Evolutionary conservation across 768 basidiomycete genomes (phyloP), one percentile per base, ranked within the genome.

Genomic region (Boletus sp.): DNA sequence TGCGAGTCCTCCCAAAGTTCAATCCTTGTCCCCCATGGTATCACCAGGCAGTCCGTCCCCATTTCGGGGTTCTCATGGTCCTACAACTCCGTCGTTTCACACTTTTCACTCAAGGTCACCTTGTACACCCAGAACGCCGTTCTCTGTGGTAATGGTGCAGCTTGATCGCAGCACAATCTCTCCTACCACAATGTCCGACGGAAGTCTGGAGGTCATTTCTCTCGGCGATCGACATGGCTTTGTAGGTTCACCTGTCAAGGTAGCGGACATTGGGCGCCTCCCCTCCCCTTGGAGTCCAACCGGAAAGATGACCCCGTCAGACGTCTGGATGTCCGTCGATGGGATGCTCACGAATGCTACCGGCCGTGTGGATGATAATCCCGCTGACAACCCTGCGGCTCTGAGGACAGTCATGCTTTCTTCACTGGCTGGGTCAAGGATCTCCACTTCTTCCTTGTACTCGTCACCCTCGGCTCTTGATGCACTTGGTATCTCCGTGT

Each of bases 281-380:
- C 61, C 65, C 14, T 71, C 68, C 3, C 68, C 70, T 5, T 71
- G 68, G 68, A 69, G 68, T 17, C 70, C 68, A 5, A 6, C 45
- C 19, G 65, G 59, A 48, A 56, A 40, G 19, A 3, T 15, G 1
- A 17, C 57, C 2, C 23, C 54, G 5, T 15, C 40, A 9, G 42
- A 64, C 17, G 52, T 71, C 1, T 71, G 68, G 67, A 49, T 70
- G 45, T 57, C 68, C 47, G 47, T 54, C 10, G 51, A 65, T 7
- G 68, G 68, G 2, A 2, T 53, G 8, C 51, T 71, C 48, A 27
- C 30, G 39, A 57, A 54, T 6, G 60, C 60, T 0, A 38, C 44
- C 0, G 67, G 70, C 27, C 65, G 55, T 11, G 29, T 60, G 9
- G 35, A 47, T 5, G 34, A 47, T 1, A 21, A 35, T 17, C 19